Conservation (phyloP, 176 grass and related monocot species). For the Melocanna baccifera region DNA sequence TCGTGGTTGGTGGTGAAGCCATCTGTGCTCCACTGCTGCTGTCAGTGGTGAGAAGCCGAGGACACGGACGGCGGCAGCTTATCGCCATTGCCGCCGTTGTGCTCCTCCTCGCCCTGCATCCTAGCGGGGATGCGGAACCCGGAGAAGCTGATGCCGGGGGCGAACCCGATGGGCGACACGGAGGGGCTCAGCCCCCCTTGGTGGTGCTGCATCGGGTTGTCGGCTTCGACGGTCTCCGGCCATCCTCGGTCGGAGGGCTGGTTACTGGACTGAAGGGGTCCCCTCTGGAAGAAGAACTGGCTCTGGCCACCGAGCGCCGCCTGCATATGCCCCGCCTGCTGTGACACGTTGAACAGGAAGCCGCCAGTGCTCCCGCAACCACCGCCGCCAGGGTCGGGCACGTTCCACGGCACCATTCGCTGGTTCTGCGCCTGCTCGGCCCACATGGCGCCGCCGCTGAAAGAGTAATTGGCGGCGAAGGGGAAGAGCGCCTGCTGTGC, state of each 20-base stretch:
- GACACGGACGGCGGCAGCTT: slow-evolving; percentile 64
- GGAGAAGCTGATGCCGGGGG: slow-evolving; percentile 60
- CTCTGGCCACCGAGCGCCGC: slow-evolving; percentile 51
- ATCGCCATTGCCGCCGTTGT: slow-evolving; percentile 62
- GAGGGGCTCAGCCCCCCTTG: slow-evolving; percentile 42
- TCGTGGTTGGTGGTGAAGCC: slow-evolving; percentile 39
- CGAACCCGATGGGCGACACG: slow-evolving; percentile 59
- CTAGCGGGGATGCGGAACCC: slow-evolving; percentile 75
- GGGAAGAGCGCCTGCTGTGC: slow-evolving; percentile 44
- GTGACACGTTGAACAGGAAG: slow-evolving; percentile 67
- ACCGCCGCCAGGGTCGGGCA: slow-evolving; percentile 49
- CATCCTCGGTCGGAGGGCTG: slow-evolving; percentile 79
- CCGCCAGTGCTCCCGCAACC: slow-evolving; percentile 35
- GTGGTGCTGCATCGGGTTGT: slow-evolving; percentile 60
- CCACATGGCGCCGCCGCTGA: slow-evolving; percentile 59
- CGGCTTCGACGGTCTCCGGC: slow-evolving; percentile 62
- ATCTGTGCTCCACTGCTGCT: slow-evolving; percentile 38
- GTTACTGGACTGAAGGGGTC: slow-evolving; percentile 99
- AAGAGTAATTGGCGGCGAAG: slow-evolving; percentile 49
- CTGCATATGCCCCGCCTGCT: slow-evolving; percentile 68
- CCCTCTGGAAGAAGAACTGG: slow-evolving; percentile 92
- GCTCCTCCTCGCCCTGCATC: slow-evolving; percentile 95
- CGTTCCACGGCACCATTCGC: slow-evolving; percentile 69
- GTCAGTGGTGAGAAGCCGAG: slow-evolving; percentile 88
- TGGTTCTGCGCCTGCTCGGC: slow-evolving; percentile 53